Conservation (phyloP, 148 eudicot genomes). For the Rhododendron henanense region DNA sequence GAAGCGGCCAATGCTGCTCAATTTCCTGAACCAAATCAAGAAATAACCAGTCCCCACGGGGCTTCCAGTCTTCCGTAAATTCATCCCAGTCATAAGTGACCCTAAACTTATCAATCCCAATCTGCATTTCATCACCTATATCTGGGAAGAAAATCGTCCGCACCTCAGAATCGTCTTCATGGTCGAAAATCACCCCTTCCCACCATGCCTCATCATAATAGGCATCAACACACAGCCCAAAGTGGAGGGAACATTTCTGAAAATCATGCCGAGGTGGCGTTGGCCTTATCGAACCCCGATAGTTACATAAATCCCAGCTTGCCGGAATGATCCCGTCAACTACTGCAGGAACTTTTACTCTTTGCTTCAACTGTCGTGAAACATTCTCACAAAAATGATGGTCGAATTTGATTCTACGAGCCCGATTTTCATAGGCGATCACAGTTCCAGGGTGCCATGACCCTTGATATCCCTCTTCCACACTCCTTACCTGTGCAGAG, state of each 20-base stretch:
- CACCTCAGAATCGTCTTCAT: slow-evolving; percentile 27
- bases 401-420: slow-evolving; percentile 44
- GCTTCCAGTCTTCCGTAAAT: slow-evolving; percentile 50
- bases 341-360: slow-evolving; percentile 32
- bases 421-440: slow-evolving; percentile 18
- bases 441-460: slow-evolving; percentile 82
- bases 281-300: slow-evolving; percentile 63
- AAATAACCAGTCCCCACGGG: slow-evolving; percentile 74
- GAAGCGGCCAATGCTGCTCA: slow-evolving; percentile 37
- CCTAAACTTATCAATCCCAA: slow-evolving; percentile 28
- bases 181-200: slow-evolving; percentile 93
- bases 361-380: slow-evolving; percentile 25
- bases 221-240: slow-evolving; percentile 79
- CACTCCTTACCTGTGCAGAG: slow-evolving; percentile 65
- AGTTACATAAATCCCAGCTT: slow-evolving; percentile 2
- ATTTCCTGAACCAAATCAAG: slow-evolving; percentile 51
- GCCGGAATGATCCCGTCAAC: slow-evolving; percentile 32
- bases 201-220: slow-evolving; percentile 78
- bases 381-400: slow-evolving; percentile 39
- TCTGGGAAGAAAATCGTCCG: slow-evolving; percentile 85
- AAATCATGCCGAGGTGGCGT: slow-evolving; percentile 23
- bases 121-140: slow-evolving; percentile 56
- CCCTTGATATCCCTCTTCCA: slow-evolving; percentile 71
- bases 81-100: slow-evolving; percentile 77
- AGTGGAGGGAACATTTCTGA: slow-evolving; percentile 25